Conservation (phyloP, 306 rosid species). For the Inga leiocalycina region DNA sequence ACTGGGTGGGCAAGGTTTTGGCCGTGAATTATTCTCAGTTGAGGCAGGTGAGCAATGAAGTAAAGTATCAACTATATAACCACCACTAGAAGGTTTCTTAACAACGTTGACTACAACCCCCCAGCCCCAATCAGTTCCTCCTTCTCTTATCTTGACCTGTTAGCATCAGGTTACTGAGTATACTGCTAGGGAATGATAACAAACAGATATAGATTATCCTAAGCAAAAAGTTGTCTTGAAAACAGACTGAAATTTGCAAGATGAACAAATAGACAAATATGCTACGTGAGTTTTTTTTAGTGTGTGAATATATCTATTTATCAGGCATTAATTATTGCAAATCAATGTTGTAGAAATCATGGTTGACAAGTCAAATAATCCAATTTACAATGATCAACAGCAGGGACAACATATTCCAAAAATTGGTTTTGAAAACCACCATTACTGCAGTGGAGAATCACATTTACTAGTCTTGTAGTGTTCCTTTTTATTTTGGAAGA, state of each 20-base stretch:
- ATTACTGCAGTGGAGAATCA: not conserved
- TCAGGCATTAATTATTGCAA: not conserved
- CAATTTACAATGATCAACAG: not conserved
- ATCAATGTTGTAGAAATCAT: not conserved
- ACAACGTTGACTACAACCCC: slow-evolving; percentile 96
- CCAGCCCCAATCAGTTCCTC: slow-evolving; percentile 99
- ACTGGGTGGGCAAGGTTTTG: slow-evolving; percentile 93
- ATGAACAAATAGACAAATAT: slow-evolving; percentile 7
- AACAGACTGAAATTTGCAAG: not conserved
- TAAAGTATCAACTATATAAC: slow-evolving; percentile 89
- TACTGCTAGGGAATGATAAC: not conserved
- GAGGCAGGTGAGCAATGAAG: slow-evolving; percentile 89
- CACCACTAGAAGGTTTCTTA: slow-evolving; percentile 84
- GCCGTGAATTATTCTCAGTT: slow-evolving; percentile 73
- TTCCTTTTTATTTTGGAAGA: not conserved
- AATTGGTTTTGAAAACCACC: not conserved
- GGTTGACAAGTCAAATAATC: not conserved
- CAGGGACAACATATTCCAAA: not conserved
- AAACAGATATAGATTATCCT: not conserved
- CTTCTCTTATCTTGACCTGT: slow-evolving; percentile 93
- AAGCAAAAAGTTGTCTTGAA: not conserved
- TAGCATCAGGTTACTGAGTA: slow-evolving; percentile 24
- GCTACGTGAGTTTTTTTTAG: not conserved
- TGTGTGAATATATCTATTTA: too few species aligned
- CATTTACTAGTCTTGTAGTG: not conserved